A percentile compares a stretch with the other conserved stretches of the same genome.
These are phyloP conservation scores for Beauveria caledonica DNA, from an alignment of 2,329 filamentous ascomycete genomes.

Conservation along the genomic window DNA sequence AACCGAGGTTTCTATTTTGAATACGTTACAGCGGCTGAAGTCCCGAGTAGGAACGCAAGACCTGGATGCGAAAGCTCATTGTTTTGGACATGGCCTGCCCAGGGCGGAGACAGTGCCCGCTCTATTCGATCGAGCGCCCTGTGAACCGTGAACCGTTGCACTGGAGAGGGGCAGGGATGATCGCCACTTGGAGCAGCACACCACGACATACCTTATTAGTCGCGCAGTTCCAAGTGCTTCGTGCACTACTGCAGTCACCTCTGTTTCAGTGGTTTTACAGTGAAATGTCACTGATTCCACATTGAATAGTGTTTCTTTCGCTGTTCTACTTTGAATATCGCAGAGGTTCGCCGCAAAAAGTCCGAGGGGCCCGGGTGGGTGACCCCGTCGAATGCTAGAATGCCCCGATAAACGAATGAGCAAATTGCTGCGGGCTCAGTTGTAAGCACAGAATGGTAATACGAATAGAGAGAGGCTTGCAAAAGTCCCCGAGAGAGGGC, in stretches of 20 bases:
- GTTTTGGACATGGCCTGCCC: background rate
- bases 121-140: background rate
- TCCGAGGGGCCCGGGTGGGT: background rate
- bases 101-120: background rate
- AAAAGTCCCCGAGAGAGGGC: slow-evolving; percentile 1
- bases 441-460: background rate
- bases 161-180: background rate
- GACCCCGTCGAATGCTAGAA: background rate
- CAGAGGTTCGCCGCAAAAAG: background rate
- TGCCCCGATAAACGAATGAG: background rate
- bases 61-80: background rate
- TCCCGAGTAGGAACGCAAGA: background rate
- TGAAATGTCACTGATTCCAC: background rate
- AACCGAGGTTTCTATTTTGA: background rate
- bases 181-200: background rate
- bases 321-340: background rate
- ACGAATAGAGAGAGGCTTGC: background rate
- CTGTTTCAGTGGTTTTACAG: background rate
- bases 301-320: background rate
- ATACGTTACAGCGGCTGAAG: background rate
- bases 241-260: background rate
- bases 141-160: background rate
- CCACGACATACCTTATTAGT: background rate
- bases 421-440: background rate
- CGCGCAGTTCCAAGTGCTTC: background rate